Evolutionary conservation across 345 rosid genomes (phyloP).

Genomic region (Gynandropsis gynandra): DNA sequence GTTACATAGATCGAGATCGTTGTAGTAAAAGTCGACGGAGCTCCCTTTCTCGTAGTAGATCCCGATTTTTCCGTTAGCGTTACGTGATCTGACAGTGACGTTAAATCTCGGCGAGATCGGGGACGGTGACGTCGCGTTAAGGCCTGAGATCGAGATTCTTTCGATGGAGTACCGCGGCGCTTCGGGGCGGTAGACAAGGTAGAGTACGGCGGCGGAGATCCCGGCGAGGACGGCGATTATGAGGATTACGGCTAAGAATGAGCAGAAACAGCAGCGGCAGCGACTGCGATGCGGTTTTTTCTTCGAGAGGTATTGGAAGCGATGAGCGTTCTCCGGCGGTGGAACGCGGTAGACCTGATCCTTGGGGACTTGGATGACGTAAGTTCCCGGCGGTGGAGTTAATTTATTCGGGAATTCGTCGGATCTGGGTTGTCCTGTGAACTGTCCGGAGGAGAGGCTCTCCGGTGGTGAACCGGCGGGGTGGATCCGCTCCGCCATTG

Average conservation of each 20-base stretch:
- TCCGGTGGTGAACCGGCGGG: slow-evolving; percentile 28
- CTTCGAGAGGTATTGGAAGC: slow-evolving; percentile 42
- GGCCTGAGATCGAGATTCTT: slow-evolving; percentile 38
- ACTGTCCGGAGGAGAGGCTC: slow-evolving; percentile 17
- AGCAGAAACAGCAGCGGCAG: slow-evolving; percentile 46
- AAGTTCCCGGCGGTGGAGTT: slow-evolving; percentile 33
- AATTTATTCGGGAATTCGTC: slow-evolving; percentile 31
- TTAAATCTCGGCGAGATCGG: slow-evolving; percentile 45
- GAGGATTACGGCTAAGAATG: slow-evolving; percentile 25
- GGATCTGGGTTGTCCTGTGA: slow-evolving; percentile 17
- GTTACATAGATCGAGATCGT: slow-evolving; percentile 31
- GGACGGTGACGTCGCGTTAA: slow-evolving; percentile 44
- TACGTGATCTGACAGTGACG: slow-evolving; percentile 48
- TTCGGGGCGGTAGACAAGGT: slow-evolving; percentile 62
- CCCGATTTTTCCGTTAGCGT: slow-evolving; percentile 63
- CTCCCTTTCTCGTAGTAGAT: slow-evolving; percentile 48
- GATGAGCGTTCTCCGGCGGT: slow-evolving; percentile 47
- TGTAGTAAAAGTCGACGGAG: slow-evolving; percentile 34
- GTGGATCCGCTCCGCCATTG: slow-evolving; percentile 32
- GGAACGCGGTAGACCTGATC: slow-evolving; percentile 61
- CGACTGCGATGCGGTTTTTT: slow-evolving; percentile 26
- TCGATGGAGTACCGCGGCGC: slow-evolving; percentile 51
- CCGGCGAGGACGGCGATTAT: slow-evolving; percentile 37
- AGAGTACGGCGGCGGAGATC: slow-evolving; percentile 43
- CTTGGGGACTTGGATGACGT: slow-evolving; percentile 44